phyloP scores from a whole-genome alignment of 2,329 filamentous ascomycete species.

The Phaeoacremonium minimum region DNA sequence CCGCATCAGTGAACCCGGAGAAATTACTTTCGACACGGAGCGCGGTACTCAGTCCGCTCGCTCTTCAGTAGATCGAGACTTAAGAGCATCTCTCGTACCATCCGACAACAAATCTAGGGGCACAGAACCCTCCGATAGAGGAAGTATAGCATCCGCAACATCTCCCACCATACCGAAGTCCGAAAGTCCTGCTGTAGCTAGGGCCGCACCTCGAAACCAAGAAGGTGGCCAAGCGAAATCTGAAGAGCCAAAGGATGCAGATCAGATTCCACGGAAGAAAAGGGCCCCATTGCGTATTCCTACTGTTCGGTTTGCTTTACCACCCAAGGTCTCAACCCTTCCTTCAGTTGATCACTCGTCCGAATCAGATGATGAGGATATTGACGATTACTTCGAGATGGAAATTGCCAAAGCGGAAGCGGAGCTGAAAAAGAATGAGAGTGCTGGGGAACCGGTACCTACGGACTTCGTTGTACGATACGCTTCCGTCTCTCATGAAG shows the following conservation, averaged over 20 bases:
- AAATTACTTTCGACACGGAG: conserved; percentile 36
- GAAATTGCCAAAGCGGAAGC: conserved; percentile 48
- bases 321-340: conserved; percentile 26
- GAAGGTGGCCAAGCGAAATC: conserved; percentile 2
- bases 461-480: conserved; percentile 40
- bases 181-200: conserved; percentile 7
- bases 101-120: conserved; percentile 14
- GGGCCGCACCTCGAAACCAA: conserved; percentile 5
- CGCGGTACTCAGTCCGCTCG: conserved; percentile 29
- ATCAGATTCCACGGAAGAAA: conserved; percentile 11
- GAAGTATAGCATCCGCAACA: conserved; percentile 8
- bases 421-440: conserved; percentile 41
- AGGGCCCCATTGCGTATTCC: conserved; percentile 20
- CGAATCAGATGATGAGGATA: conserved; percentile 54
- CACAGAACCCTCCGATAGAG: conserved; percentile 9
- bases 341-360: conserved; percentile 38
- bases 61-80: conserved; percentile 23
- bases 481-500: conserved; percentile 42
- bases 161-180: conserved; percentile 9
- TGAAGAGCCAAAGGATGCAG: conserved; percentile 10
- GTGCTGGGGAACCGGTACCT: conserved; percentile 28
- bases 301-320: conserved; percentile 32
- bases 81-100: conserved; percentile 10
- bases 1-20: conserved; percentile 42
- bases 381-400: conserved; percentile 51